phyloP scores from a whole-genome alignment of 352 stramenopile species.

The Blastocystis sp. region DNA sequence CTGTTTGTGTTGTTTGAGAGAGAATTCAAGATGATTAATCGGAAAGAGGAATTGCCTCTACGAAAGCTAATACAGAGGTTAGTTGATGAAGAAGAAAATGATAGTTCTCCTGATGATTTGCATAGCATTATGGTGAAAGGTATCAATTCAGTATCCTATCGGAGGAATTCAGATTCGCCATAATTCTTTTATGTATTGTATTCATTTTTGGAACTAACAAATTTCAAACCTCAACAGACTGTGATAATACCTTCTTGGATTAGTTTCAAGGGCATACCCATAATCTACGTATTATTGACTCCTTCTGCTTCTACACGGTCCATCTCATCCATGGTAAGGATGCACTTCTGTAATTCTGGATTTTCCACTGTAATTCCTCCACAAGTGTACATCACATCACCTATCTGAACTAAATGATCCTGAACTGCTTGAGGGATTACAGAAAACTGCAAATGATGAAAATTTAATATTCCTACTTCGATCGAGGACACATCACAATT shows the following conservation, averaged over 20 bases:
- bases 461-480: not conserved
- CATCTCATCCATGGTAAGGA: not conserved
- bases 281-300: not conserved
- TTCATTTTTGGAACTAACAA: not conserved
- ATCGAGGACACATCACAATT: constrained; percentile 40
- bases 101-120: not conserved
- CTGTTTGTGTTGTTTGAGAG: constrained; percentile 82
- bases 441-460: not conserved
- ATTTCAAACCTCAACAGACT: not conserved
- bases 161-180: not conserved
- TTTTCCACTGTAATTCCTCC: constrained; percentile 58
- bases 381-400: constrained; percentile 43
- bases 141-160: constrained; percentile 27
- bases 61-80: constrained; percentile 76
- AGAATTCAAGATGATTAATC: constrained; percentile 80
- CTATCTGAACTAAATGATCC: constrained; percentile 50
- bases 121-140: not conserved
- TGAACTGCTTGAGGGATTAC: constrained; percentile 19
- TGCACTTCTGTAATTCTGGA: constrained; percentile 39
- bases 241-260: constrained; percentile 24
- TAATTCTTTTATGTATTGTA: constrained; percentile 26
- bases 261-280: constrained; percentile 31
- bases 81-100: constrained; percentile 35
- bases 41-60: constrained; percentile 79
- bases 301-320: not conserved